Evolutionary conservation across 2,329 filamentous ascomycete species (phyloP), one percentile per base, ranked within the genome.

Genomic region (Paecilomyces formosus): DNA sequence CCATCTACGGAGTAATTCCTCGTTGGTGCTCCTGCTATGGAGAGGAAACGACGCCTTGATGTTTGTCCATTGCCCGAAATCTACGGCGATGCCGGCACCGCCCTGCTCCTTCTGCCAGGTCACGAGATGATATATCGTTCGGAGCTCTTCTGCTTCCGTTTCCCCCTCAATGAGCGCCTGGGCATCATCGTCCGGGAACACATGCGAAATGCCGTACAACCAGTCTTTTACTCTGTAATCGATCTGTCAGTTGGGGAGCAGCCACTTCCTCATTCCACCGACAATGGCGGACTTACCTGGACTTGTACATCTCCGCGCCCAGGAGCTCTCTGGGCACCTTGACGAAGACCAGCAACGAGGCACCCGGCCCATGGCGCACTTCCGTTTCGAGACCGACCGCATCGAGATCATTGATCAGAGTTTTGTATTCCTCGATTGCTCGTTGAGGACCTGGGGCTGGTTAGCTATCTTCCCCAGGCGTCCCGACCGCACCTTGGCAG

Each of bases 91-190:
- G 5, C 89, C 90, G 22, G 90, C 90, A 56, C 90, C 90, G 51
- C 90, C 90, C 58, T 93, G 86, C 61, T 86, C 84, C 62, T 81
- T 82, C 3, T 87, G 82, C 73, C 86, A 87, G 7, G 86, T 89
- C 58, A 96, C 88, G 61, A 97, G 85, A 55, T 94, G 85, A 72
- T 96, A 94, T 59, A 96, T 88, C 53, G 95, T 85, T 35, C 94
- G 86, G 52, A 96, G 83, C 53, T 92, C 84, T 77, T 99, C 94
- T 21, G 93, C 89, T 70, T 96, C 90, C 45, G 88, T 90, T 59
- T 97, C 82, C 1, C 92, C 89, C 64, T 96, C 88, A 55, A 95
- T 83, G 15, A 86, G 83, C 60, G 85, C 80, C 54, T 82, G 77
- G 18, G 90, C 85, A 64, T 95, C 86, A 68, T 85, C 87, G 58